Evolutionary conservation across 176 grass and related monocot species (phyloP).

Genomic region (Chloris gayana): DNA sequence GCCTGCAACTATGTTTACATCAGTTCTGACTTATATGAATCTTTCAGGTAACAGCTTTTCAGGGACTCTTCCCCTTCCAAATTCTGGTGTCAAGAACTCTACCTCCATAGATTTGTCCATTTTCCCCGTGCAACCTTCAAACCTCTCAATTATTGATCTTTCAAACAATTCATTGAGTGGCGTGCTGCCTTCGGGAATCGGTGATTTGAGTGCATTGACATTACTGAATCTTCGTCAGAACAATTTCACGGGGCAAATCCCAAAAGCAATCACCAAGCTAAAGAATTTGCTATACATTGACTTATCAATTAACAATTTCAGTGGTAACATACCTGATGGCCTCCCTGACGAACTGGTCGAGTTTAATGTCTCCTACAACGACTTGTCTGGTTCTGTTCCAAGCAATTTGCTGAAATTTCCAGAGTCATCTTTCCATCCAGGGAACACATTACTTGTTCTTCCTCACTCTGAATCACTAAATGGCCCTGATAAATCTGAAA

Average conservation of each 20-base stretch:
- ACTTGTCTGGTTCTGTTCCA: slow-evolving; percentile 76
- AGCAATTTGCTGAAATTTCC: slow-evolving; percentile 80
- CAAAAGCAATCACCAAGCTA: slow-evolving; percentile 61
- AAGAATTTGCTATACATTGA: slow-evolving; percentile 69
- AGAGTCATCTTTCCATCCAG: slow-evolving; percentile 93
- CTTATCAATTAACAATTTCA: slow-evolving; percentile 74
- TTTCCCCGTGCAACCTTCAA: slow-evolving; percentile 51
- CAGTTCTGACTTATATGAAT: slow-evolving; percentile 73
- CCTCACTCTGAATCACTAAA: slow-evolving; percentile 49
- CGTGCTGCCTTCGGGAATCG: slow-evolving; percentile 52
- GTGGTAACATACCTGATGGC: slow-evolving; percentile 69
- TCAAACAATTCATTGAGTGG: slow-evolving; percentile 74
- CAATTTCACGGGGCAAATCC: slow-evolving; percentile 72
- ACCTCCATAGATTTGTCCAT: slow-evolving; percentile 45
- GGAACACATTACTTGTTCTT: slow-evolving; percentile 74
- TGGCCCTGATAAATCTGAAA: slow-evolving; percentile 26
- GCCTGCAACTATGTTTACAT: slow-evolving; percentile 62
- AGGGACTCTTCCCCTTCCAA: slow-evolving; percentile 57
- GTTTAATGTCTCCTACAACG: slow-evolving; percentile 86
- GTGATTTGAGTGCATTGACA: slow-evolving; percentile 55
- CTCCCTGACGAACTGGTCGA: slow-evolving; percentile 63
- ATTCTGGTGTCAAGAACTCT: slow-evolving; percentile 39
- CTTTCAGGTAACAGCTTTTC: slow-evolving; percentile 74
- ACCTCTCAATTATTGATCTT: slow-evolving; percentile 81
- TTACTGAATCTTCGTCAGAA: slow-evolving; percentile 65